Percentiles rank a stretch among this genome's conserved stretches.
These are phyloP conservation scores for Tubosaeta brunneosetosa DNA, from an alignment of 768 basidiomycete species.

Conservation along the genomic window DNA sequence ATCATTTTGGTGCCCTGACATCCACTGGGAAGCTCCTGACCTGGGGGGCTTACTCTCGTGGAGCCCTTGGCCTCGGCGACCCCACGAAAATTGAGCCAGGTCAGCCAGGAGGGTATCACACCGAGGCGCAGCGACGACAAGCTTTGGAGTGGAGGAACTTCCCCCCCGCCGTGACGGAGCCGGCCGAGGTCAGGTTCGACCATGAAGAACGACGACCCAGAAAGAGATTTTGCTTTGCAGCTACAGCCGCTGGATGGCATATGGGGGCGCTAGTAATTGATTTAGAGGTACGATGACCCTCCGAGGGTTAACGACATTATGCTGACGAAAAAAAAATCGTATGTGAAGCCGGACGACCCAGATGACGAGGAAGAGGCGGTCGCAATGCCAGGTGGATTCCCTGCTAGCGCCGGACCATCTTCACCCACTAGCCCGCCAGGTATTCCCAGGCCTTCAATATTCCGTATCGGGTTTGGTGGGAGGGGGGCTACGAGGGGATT, in stretches of 20 bases:
- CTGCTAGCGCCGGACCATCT: constrained; percentile 16
- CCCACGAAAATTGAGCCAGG: constrained; percentile 51
- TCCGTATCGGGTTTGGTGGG: constrained; percentile 60
- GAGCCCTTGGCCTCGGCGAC: constrained; percentile 85
- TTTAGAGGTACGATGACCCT: constrained; percentile 50
- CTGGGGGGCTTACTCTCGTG: constrained; percentile 73
- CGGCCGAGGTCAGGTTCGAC: constrained; percentile 72
- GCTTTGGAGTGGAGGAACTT: constrained; percentile 17
- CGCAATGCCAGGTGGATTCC: constrained; percentile 34
- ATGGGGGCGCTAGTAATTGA: constrained; percentile 86
- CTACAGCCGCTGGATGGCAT: constrained; percentile 88
- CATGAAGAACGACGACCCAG: constrained; percentile 45
- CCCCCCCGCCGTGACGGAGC: constrained; percentile 48
- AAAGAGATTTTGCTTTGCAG: constrained; percentile 72
- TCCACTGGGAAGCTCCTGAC: constrained; percentile 69
- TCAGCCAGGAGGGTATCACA: constrained; percentile 54
- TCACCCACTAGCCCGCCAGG: constrained; percentile 12
- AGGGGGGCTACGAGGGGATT: constrained; percentile 38
- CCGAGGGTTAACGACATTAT: background rate
- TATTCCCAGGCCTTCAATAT: constrained; percentile 21
- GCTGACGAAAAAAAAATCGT: constrained; percentile 5
- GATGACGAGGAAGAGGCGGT: constrained; percentile 32
- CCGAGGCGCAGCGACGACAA: constrained; percentile 32
- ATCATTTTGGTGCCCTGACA: constrained; percentile 86
- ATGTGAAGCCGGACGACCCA: constrained; percentile 28